Base-by-base conservation (phyloP, 2,329 filamentous ascomycete genomes). In the Hymenoscyphus albidus region DNA sequence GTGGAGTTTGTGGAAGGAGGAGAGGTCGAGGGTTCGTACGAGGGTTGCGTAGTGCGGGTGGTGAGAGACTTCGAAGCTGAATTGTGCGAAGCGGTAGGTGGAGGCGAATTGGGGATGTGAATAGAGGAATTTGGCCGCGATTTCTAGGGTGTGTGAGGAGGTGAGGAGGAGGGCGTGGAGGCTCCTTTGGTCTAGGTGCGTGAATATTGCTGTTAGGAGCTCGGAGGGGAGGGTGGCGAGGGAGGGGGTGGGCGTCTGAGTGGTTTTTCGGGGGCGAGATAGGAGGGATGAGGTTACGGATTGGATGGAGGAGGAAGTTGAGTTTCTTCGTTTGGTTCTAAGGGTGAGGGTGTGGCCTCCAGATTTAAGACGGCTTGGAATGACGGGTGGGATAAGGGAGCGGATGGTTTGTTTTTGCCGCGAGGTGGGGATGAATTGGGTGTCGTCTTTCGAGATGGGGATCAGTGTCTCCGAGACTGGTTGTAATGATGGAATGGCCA, bases 51-150 rank as follows among this genome's bases (percentile, higher is more conserved):
- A 69, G 27, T 62, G 58, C 9, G 51, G 60, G 10, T 67, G 67
- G 40, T 68, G 64, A 12, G 63, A 59, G 9, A 70, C 65, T 2
- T 63, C 68, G 22, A 64, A 62, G n/a, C 64, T 59, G 54, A 73
- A 72, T 63, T 73, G 71, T 0, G 69, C 70, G 40, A 68, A 69
- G 27, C 70, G 69, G 58, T 72, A 73, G 13, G 71, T 71, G 13
- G 66, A 68, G 10, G 64, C 64, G 56, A 73, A 73, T 13, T 61
- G 7, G 0, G 71, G 70, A 2, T 56, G n/a, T 9, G 42, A 40
- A 35, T 73, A 72, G 12, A 72, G 57, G 59, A 65, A 59, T 12
- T 55, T 55, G 14, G 65, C 65, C 18, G 70, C 68, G 13, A 64
- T 54, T 56, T 70, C 69, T 14, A 59, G 44, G 4, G 70, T 54